A percentile compares a stretch with the other conserved stretches of the same genome.
Conservation (phyloP, 495 filamentous ascomycete genomes). For the Penicillium coffeae region DNA sequence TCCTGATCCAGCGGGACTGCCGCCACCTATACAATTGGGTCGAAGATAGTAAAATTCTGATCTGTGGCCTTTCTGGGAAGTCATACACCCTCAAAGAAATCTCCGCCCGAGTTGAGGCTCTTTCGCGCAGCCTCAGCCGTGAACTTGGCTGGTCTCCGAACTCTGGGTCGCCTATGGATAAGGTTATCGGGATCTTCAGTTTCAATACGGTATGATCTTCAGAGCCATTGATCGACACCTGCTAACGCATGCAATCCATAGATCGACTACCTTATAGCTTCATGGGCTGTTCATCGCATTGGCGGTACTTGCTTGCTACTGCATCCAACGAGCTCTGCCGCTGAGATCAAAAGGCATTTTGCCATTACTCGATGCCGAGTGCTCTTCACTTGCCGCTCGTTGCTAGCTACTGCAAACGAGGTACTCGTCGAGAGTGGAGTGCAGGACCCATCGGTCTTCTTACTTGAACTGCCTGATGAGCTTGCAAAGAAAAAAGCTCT, state of each 20-base stretch:
- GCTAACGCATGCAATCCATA: not conserved
- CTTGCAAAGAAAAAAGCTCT: not conserved
- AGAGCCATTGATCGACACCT: not conserved
- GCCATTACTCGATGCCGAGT: not conserved
- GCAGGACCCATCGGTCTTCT: not conserved
- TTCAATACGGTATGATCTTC: not conserved
- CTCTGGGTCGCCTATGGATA: not conserved
- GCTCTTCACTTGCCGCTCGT: not conserved
- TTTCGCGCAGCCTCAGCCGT: not conserved
- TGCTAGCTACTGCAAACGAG: not conserved
- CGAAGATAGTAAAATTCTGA: not conserved
- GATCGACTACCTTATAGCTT: not conserved
- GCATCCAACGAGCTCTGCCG: not conserved
- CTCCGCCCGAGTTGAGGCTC: not conserved
- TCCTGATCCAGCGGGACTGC: not conserved
- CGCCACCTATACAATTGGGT: not conserved
- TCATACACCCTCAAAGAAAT: not conserved
- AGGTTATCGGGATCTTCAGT: not conserved
- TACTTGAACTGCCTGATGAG: not conserved
- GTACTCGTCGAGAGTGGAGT: not conserved
- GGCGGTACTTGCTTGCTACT: not conserved
- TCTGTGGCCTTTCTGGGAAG: not conserved
- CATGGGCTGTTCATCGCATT: not conserved
- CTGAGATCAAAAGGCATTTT: not conserved
- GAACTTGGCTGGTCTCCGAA: not conserved